Evolutionary conservation across 2,329 filamentous ascomycete species (phyloP).

Genomic region (Macrophomina tecta): DNA sequence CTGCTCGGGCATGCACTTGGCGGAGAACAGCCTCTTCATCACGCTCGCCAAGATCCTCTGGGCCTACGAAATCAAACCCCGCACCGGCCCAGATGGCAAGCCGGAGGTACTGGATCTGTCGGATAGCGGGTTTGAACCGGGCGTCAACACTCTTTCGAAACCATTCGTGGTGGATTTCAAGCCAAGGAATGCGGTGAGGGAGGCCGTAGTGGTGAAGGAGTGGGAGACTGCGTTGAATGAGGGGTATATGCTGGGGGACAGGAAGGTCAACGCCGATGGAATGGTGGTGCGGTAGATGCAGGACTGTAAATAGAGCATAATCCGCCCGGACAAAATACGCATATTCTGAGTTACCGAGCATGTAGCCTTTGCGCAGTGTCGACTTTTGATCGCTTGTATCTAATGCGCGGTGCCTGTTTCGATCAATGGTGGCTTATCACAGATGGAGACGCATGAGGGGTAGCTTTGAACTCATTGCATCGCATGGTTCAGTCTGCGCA

Average conservation of each 20-base stretch:
- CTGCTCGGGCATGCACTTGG: conserved; percentile 26
- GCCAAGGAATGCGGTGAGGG: conserved; percentile 30
- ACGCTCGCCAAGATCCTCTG: conserved; percentile 25
- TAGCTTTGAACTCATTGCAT: too few relatives aligned
- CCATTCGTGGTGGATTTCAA: conserved; percentile 33
- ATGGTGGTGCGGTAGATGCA: conserved; percentile 28
- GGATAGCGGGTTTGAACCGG: conserved; percentile 33
- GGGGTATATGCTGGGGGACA: conserved; percentile 31
- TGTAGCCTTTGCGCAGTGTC: too few relatives aligned
- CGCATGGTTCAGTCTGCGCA: too few relatives aligned
- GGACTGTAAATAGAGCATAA: too few relatives aligned
- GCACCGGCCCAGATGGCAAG: conserved; percentile 30
- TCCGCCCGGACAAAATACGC: too few relatives aligned
- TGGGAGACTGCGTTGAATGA: conserved; percentile 34
- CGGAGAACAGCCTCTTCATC: conserved; percentile 27
- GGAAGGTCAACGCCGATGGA: conserved; percentile 39
- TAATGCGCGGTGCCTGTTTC: too few relatives aligned
- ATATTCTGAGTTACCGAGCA: too few relatives aligned
- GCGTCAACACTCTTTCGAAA: conserved; percentile 36
- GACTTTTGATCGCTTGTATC: too few relatives aligned
- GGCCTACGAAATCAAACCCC: conserved; percentile 25
- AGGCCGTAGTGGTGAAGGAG: conserved; percentile 28
- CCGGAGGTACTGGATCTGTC: conserved; percentile 2
- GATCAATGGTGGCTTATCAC: too few relatives aligned
- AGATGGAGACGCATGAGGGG: too few relatives aligned